A percentile compares a stretch with the other conserved stretches of the same genome.
These are phyloP conservation scores for Coemansia sp. DNA, from an alignment of 192 early-diverging fungal species.

Conservation along the genomic window DNA sequence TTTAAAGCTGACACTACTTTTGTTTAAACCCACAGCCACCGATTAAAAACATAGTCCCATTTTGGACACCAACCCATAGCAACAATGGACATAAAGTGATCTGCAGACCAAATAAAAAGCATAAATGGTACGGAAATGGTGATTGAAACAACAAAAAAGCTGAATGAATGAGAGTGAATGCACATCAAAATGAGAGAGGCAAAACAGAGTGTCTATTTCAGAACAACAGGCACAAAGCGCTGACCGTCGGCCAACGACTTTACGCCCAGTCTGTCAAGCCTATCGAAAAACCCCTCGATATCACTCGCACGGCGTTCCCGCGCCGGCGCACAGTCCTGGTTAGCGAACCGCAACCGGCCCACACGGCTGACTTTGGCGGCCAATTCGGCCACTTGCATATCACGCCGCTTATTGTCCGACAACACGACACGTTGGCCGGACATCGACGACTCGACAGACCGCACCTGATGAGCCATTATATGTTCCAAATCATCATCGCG, in stretches of 20 bases:
- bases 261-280: constrained; percentile 29
- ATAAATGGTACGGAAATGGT: too few relatives aligned
- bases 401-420: constrained; percentile 22
- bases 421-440: constrained; percentile 37
- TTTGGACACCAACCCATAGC: neutral
- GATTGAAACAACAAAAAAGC: constrained; percentile 3
- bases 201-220: neutral
- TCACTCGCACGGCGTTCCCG: constrained; percentile 28
- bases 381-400: constrained; percentile 44
- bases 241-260: constrained; percentile 26
- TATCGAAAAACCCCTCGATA: constrained; percentile 38
- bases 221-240: constrained; percentile 24
- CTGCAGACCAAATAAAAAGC: neutral
- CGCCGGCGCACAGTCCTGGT: constrained; percentile 35
- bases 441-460: constrained; percentile 16
- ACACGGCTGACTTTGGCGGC: constrained; percentile 36
- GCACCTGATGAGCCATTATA: constrained; percentile 22
- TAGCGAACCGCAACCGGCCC: constrained; percentile 32
- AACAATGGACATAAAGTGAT: neutral
- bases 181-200: neutral
- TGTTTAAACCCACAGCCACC: too few relatives aligned
- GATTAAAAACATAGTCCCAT: neutral
- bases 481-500: constrained; percentile 19
- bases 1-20: too few relatives aligned
- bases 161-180: constrained; percentile 11